Evolutionary conservation across 2,329 filamentous ascomycete genomes (phyloP).

Genomic region (Beauveria australis): DNA sequence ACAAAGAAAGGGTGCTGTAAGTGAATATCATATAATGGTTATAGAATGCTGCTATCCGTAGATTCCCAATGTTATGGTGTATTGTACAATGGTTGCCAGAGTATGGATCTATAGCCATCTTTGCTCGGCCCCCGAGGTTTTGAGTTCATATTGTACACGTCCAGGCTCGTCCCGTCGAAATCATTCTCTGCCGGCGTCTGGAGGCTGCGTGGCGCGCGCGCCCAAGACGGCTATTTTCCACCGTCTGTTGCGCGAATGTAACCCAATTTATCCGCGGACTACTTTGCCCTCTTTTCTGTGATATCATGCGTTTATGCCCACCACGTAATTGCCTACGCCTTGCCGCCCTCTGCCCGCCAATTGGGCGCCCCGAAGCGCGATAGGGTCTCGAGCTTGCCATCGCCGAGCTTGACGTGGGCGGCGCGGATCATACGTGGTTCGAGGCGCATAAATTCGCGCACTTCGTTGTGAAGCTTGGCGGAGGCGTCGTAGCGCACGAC

Average conservation of each 20-base stretch:
- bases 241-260: background rate
- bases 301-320: background rate
- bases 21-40: background rate
- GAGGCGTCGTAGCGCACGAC: slow-evolving; percentile 91
- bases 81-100: background rate
- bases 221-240: too few relatives aligned
- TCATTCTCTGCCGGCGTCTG: background rate
- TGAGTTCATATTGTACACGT: background rate
- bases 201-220: background rate
- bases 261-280: background rate
- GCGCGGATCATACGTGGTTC: slow-evolving; percentile 89
- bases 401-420: slow-evolving; percentile 77
- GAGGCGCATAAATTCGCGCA: slow-evolving; percentile 67
- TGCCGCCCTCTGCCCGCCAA: slow-evolving; percentile 35
- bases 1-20: background rate
- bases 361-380: slow-evolving; percentile 40
- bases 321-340: slow-evolving; percentile 19
- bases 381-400: slow-evolving; percentile 45
- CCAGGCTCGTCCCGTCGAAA: background rate
- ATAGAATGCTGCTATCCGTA: background rate
- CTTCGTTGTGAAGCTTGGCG: slow-evolving; percentile 60
- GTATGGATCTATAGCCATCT: background rate
- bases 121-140: background rate
- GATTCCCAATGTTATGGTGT: background rate
- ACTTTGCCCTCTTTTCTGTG: background rate